Conservation (phyloP, 148 eudicot species). For the Chenopodium album region DNA sequence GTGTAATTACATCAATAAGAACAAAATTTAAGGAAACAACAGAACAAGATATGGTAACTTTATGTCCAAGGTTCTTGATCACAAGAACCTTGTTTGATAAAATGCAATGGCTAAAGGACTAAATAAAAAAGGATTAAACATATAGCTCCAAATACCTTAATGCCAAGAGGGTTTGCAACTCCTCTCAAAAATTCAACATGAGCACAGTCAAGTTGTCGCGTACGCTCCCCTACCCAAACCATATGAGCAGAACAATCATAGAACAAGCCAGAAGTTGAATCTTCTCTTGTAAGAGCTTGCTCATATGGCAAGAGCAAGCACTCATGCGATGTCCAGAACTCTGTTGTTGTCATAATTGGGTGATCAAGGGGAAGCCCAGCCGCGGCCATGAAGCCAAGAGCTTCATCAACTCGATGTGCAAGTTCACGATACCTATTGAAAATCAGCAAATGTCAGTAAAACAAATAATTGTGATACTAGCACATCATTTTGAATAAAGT, state of each 20-base stretch:
- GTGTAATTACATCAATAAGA: neutral
- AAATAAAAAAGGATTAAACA: neutral
- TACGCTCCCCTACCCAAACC: slow-evolving; percentile 86
- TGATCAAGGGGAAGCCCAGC: slow-evolving; percentile 66
- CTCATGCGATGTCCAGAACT: slow-evolving; percentile 80
- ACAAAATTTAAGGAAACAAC: neutral
- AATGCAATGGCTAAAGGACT: neutral
- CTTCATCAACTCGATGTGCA: slow-evolving; percentile 71
- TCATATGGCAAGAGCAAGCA: slow-evolving; percentile 77
- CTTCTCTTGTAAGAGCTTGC: slow-evolving; percentile 74
- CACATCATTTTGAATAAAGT: neutral
- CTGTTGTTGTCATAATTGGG: slow-evolving; percentile 64
- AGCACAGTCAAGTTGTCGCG: slow-evolving; percentile 78
- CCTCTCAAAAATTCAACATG: slow-evolving; percentile 78
- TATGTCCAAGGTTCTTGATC: neutral
- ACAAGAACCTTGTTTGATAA: neutral
- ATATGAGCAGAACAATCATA: slow-evolving; percentile 83
- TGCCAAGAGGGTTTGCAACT: slow-evolving; percentile 71
- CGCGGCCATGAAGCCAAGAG: slow-evolving; percentile 78
- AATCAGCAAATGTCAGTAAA: neutral
- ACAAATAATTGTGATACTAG: neutral
- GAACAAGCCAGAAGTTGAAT: slow-evolving; percentile 64
- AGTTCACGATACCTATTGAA: slow-evolving; percentile 64
- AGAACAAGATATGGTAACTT: neutral
- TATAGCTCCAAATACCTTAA: slow-evolving; percentile 44